Conservation (phyloP, 2,329 filamentous ascomycete species). For the Sporothrix mexicana region DNA sequence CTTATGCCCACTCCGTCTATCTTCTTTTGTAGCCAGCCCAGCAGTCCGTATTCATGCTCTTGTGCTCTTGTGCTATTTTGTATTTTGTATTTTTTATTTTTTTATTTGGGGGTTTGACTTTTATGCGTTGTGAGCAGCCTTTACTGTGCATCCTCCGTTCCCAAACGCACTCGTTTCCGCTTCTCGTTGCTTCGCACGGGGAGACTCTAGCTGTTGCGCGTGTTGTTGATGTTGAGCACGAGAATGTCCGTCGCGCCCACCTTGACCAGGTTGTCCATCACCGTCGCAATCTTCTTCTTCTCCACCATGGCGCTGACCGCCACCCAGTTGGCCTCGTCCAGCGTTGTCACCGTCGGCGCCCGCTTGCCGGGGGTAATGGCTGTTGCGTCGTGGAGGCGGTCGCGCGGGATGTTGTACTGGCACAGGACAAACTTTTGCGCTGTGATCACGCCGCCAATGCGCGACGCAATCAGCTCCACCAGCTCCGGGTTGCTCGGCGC, state of each 20-base stretch:
- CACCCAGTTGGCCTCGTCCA: slow-evolving; percentile 91
- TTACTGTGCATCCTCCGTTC: neutral
- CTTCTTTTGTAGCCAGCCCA: neutral
- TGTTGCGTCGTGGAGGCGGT: slow-evolving; percentile 68
- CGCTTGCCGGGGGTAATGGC: slow-evolving; percentile 91
- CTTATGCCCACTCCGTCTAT: neutral
- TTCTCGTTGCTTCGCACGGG: slow-evolving; percentile 2
- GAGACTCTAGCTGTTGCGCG: slow-evolving; percentile 39
- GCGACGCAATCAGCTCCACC: slow-evolving; percentile 81
- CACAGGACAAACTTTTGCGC: slow-evolving; percentile 94
- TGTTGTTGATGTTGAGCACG: slow-evolving; percentile 83
- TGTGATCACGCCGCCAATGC: slow-evolving; percentile 92
- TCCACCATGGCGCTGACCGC: slow-evolving; percentile 94
- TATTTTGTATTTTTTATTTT: slow-evolving; percentile 1
- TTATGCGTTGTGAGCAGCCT: neutral
- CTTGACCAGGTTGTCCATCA: slow-evolving; percentile 82
- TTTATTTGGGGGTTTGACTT: neutral
- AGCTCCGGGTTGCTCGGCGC: slow-evolving; percentile 78
- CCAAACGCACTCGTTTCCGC: neutral
- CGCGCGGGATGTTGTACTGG: slow-evolving; percentile 89
- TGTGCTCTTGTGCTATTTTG: neutral
- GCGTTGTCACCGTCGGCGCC: slow-evolving; percentile 85
- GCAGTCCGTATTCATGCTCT: slow-evolving; percentile 4
- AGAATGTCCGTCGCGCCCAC: slow-evolving; percentile 85
- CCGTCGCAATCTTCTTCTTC: slow-evolving; percentile 80